phyloP scores from a whole-genome alignment of 441 rosid genomes.

The Geranium incanum region DNA sequence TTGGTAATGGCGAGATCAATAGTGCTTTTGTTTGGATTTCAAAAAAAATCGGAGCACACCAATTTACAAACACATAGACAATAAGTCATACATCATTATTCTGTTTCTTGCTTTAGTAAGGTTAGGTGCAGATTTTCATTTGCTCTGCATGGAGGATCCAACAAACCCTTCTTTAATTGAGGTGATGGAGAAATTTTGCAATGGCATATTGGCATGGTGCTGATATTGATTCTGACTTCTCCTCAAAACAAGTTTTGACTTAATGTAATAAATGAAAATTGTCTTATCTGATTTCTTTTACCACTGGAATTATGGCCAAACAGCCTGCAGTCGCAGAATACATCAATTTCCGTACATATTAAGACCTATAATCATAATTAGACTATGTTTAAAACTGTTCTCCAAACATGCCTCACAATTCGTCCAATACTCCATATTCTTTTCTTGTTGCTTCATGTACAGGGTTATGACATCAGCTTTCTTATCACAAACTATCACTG shows the following conservation, averaged over 20 bases:
- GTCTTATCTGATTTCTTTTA: neutral
- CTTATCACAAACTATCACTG: slow-evolving; percentile 94
- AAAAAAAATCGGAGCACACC: neutral
- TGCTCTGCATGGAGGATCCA: neutral
- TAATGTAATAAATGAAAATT: neutral
- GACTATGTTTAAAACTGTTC: neutral
- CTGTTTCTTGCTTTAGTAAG: neutral
- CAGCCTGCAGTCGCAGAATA: neutral
- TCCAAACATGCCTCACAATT: neutral
- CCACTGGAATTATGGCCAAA: neutral
- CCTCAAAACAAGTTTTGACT: neutral
- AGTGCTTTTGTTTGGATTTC: neutral
- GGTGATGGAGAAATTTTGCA: slow-evolving; percentile 1
- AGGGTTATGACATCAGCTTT: slow-evolving; percentile 97
- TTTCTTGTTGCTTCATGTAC: slow-evolving; percentile 21
- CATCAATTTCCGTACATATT: slow-evolving; percentile 1
- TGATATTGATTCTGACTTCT: neutral
- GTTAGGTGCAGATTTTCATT: neutral
- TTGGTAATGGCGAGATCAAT: neutral
- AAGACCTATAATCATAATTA: neutral
- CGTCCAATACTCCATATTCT: neutral
- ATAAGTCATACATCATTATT: neutral
- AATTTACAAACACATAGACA: neutral
- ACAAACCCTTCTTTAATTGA: neutral
- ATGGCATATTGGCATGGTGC: too few species aligned